Evolutionary conservation across 2,329 filamentous ascomycete species (phyloP).

Genomic region (Leptosphaerulina australis): DNA sequence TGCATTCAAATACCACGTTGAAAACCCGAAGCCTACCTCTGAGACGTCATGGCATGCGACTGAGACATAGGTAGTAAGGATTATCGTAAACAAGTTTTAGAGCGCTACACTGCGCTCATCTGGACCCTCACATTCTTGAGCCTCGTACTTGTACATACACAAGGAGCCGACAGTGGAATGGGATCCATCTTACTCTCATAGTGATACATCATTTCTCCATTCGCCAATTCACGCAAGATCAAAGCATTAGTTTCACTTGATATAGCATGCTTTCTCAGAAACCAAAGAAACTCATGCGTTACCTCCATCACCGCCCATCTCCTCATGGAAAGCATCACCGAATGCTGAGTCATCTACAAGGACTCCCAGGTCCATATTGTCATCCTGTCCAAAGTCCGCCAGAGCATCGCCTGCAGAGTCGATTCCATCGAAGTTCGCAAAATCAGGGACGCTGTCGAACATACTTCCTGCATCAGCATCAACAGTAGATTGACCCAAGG

Average conservation of each 20-base stretch:
- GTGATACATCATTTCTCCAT: slow-evolving; percentile 4
- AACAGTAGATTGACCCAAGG: slow-evolving; percentile 28
- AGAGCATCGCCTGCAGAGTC: slow-evolving; percentile 50
- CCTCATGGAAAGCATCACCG: slow-evolving; percentile 50
- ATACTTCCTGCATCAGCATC: slow-evolving; percentile 44
- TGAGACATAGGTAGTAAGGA: neutral
- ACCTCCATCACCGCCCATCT: slow-evolving; percentile 37
- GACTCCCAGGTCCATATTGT: slow-evolving; percentile 44
- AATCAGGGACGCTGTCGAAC: slow-evolving; percentile 46
- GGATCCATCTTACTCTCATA: neutral
- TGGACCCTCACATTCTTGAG: slow-evolving; percentile 1
- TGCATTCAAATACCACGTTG: slow-evolving; percentile 2
- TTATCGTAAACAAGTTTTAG: slow-evolving; percentile 6
- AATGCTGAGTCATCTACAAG: slow-evolving; percentile 50
- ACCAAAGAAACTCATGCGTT: slow-evolving; percentile 24
- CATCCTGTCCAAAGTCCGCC: slow-evolving; percentile 47
- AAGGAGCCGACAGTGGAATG: neutral
- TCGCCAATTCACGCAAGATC: slow-evolving; percentile 3
- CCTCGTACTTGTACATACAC: slow-evolving; percentile 6
- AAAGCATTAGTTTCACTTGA: neutral
- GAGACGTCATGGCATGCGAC: neutral
- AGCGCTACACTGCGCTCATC: slow-evolving; percentile 4
- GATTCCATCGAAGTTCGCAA: slow-evolving; percentile 43
- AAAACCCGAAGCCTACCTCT: neutral
- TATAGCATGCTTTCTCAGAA: neutral